These are phyloP conservation scores for Penicillium mononematosum DNA, from an alignment of 495 filamentous ascomycete species.

Conservation along the genomic window DNA sequence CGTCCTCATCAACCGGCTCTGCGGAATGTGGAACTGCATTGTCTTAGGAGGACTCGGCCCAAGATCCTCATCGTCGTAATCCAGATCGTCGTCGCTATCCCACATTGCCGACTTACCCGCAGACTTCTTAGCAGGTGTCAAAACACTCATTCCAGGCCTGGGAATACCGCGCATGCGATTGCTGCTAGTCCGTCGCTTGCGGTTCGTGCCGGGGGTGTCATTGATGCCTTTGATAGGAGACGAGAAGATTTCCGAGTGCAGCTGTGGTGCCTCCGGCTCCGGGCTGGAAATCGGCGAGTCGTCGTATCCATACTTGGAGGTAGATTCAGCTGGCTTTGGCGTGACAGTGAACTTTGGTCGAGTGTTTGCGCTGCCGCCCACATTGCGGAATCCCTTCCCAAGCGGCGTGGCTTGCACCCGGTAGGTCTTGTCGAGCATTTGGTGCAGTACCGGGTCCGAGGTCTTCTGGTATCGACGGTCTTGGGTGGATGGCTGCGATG, in stretches of 20 bases:
- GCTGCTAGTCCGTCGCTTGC: conserved; percentile 38
- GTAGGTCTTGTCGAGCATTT: conserved; percentile 88
- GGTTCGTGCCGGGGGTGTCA: conserved; percentile 36
- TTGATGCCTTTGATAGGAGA: conserved; percentile 54
- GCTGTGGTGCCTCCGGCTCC: conserved; percentile 73
- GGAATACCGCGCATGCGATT: conserved; percentile 41
- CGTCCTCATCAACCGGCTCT: conserved; percentile 83
- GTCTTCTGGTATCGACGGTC: conserved; percentile 36
- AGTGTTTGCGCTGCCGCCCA: conserved; percentile 22
- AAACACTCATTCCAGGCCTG: conserved; percentile 75
- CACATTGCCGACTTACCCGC: conserved; percentile 44
- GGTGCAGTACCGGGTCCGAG: conserved; percentile 77
- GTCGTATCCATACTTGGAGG: conserved; percentile 33
- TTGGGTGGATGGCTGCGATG: conserved; percentile 37
- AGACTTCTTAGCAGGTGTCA: conserved; percentile 58
- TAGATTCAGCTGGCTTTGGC: conserved; percentile 31
- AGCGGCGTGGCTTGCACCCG: conserved; percentile 89
- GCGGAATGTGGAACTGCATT: conserved; percentile 92
- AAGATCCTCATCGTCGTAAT: conserved; percentile 56
- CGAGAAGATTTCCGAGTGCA: conserved; percentile 82
- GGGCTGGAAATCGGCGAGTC: conserved; percentile 73
- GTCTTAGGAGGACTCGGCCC: conserved; percentile 92
- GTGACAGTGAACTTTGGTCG: conserved; percentile 40
- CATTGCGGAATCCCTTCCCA: conserved; percentile 42
- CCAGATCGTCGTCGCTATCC: conserved; percentile 64